phyloP scores from a whole-genome alignment of 1,139 yeast genomes.

The Kodamaea fungicola region DNA sequence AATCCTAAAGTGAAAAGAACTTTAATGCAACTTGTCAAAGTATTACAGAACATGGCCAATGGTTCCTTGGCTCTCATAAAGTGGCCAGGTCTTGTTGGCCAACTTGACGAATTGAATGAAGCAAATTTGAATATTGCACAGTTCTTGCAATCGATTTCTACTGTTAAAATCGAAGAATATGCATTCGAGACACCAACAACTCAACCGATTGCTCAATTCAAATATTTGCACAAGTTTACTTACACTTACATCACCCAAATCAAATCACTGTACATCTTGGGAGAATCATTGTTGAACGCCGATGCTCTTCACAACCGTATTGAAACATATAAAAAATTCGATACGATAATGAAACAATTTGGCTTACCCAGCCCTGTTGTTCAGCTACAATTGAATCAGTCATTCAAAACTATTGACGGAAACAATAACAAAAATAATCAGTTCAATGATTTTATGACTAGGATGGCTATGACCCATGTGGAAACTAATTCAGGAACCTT shows the following conservation, averaged over 20 bases:
- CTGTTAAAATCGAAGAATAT: constrained; percentile 16
- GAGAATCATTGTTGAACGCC: constrained; percentile 15
- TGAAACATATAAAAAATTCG: constrained; percentile 24
- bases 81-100: constrained; percentile 52
- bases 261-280: constrained; percentile 36
- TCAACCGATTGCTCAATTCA: constrained; percentile 44
- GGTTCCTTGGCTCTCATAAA: constrained; percentile 58
- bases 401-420: constrained; percentile 39
- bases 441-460: constrained; percentile 71
- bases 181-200: constrained; percentile 24
- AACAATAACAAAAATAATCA: constrained; percentile 46
- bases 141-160: constrained; percentile 35
- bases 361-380: constrained; percentile 42
- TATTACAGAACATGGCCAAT: constrained; percentile 85
- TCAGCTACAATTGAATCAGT: constrained; percentile 53
- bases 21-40: constrained; percentile 77
- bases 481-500: constrained; percentile 45
- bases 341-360: constrained; percentile 25
- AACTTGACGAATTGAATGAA: constrained; percentile 39
- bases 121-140: constrained; percentile 44
- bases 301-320: constrained; percentile 25
- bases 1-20: constrained; percentile 60
- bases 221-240: constrained; percentile 62
- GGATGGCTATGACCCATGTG: constrained; percentile 55
- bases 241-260: constrained; percentile 60